A percentile compares a stretch with the other conserved stretches of the same genome.
Conservation (phyloP, 257 asterid genomes). For the Lycium barbarum region DNA sequence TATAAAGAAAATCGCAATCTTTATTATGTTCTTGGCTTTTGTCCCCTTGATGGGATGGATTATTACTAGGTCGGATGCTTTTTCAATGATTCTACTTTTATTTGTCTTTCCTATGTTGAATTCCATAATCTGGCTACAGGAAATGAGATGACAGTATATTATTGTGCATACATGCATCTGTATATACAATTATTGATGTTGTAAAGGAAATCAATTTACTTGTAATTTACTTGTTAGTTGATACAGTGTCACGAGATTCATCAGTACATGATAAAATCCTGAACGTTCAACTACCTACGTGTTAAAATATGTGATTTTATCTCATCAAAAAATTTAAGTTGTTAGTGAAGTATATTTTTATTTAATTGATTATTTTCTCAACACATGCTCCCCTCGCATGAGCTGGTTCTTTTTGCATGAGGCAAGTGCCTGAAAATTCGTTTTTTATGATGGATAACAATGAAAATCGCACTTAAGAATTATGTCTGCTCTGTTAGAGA, state of each 20-base stretch:
- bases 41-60: constrained; percentile 33
- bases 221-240: not conserved
- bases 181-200: too few species aligned
- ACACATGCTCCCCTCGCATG: too few species aligned
- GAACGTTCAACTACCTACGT: too few species aligned
- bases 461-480: too few species aligned
- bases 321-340: too few species aligned
- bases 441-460: not conserved
- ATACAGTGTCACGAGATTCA: not conserved
- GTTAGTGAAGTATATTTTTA: too few species aligned
- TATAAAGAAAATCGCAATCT: not conserved
- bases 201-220: not conserved
- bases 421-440: not conserved
- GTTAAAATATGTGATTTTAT: too few species aligned
- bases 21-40: constrained; percentile 27
- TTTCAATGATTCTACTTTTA: not conserved
- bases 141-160: not conserved
- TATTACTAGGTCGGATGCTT: constrained; percentile 10
- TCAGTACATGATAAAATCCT: too few species aligned
- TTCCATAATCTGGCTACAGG: not conserved
- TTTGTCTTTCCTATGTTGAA: not conserved
- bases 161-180: too few species aligned
- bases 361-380: too few species aligned
- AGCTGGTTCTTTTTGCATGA: too few species aligned
- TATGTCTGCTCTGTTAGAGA: too few species aligned